Base-by-base conservation (phyloP, 148 eudicot genomes). In the Talinum fruticosum region DNA sequence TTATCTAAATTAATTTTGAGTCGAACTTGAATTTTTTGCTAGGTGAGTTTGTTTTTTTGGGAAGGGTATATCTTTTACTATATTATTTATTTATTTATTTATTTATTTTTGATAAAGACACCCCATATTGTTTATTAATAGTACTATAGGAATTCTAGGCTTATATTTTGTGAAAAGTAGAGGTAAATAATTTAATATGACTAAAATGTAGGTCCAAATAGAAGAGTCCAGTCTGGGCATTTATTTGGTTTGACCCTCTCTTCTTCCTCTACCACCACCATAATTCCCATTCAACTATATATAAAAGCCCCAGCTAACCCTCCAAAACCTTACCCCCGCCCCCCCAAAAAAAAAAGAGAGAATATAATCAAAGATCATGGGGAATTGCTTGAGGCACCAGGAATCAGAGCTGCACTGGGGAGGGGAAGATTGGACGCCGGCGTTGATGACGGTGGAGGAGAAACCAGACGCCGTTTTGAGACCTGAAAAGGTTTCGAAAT, bases 311-410 rank as follows among this genome's bases (percentile, higher is more conserved):
- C 5, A 59, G 29, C 64, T n/a, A 23, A 59, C 64, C 64, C 64
- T 59, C 29, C 29, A n/a, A 1, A 7, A 23, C 64, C 64, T n/a
- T 59, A 51, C 57, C 47, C 47, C 57, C 57, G 4, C 35, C 47
- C 12, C n/a, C 59, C 69, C 83, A 54, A 45, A 81, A 41, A 69
- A 83, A 82, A 72, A 87, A 0, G 12, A 47, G 2, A 2, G 21
- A 54, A 54, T 5, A 18, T 0, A 41, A 41, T 51, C 23, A 18
- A 10, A 19, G 23, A 51, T 51, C 57, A 51, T 18, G 74, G 64
- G 64, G 28, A 59, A 59, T 16, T 59, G 64, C 64, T 59, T 59
- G n/a, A 59, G 26, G 64, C 64, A 59, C 28, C 64, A 59, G n/a
- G 64, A 59, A 24, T 59, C 64, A 13, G 4, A 59, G 28, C 29